phyloP scores from a whole-genome alignment of 495 filamentous ascomycete genomes.

The Penicillium parvum region DNA sequence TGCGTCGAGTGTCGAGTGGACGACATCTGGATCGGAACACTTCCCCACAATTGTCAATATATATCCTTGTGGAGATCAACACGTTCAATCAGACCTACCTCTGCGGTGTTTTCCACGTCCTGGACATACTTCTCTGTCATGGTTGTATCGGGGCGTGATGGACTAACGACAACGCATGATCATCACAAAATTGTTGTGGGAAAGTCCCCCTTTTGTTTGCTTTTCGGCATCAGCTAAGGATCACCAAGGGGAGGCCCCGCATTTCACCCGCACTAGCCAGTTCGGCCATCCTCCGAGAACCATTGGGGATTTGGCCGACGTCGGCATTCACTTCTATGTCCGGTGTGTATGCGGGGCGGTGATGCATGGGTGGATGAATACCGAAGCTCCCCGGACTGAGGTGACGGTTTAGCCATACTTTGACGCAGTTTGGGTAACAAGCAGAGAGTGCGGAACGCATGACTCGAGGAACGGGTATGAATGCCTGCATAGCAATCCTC shows the following conservation, averaged over 20 bases:
- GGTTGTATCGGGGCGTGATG: conserved; percentile 1
- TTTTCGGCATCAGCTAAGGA: conserved; percentile 10
- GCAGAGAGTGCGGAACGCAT: too few relatives aligned
- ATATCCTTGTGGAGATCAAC: background rate
- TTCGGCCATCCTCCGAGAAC: conserved; percentile 19
- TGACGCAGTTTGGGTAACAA: too few relatives aligned
- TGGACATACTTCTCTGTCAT: conserved; percentile 12
- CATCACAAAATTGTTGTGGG: background rate
- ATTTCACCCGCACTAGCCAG: conserved; percentile 15
- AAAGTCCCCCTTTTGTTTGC: conserved; percentile 7
- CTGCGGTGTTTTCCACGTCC: conserved; percentile 15
- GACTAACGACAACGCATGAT: background rate
- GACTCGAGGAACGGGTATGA: too few relatives aligned
- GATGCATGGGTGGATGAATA: too few relatives aligned
- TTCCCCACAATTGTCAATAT: background rate
- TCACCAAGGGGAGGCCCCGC: conserved; percentile 17
- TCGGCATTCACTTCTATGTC: too few relatives aligned
- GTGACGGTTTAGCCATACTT: too few relatives aligned
- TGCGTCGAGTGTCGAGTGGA: conserved; percentile 11
- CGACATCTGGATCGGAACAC: conserved; percentile 1
- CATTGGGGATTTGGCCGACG: background rate
- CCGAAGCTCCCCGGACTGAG: too few relatives aligned
- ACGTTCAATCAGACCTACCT: background rate
- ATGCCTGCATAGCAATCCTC: too few relatives aligned
- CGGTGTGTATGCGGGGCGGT: too few relatives aligned